A percentile compares a stretch with the other conserved stretches of the same genome.
Conservation (phyloP, 2,329 filamentous ascomycete species). For the Hypoxylon sp. region DNA sequence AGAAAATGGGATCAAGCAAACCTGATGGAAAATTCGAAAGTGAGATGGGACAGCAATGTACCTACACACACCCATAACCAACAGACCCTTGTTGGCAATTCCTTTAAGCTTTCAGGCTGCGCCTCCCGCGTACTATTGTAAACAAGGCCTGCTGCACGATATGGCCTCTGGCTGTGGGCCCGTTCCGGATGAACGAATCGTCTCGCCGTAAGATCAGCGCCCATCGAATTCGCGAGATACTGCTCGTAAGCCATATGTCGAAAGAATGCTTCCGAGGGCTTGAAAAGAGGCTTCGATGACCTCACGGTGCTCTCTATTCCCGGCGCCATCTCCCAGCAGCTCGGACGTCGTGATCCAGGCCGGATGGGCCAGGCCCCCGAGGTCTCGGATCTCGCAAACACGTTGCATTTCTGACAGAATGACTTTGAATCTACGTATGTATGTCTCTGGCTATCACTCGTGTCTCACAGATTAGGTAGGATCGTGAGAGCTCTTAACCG, state of each 20-base stretch:
- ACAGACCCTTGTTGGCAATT: slow-evolving; percentile 26
- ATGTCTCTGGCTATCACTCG: slow-evolving; percentile 41
- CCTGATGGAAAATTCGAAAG: slow-evolving; percentile 25
- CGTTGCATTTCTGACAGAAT: slow-evolving; percentile 46
- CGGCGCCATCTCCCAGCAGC: slow-evolving; percentile 42
- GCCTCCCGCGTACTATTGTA: slow-evolving; percentile 37
- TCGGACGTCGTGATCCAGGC: slow-evolving; percentile 39
- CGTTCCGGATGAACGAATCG: slow-evolving; percentile 39
- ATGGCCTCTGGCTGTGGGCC: slow-evolving; percentile 43
- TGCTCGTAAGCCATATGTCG: slow-evolving; percentile 22
- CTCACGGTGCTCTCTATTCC: slow-evolving; percentile 41
- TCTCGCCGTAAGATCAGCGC: slow-evolving; percentile 31
- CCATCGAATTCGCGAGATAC: slow-evolving; percentile 32
- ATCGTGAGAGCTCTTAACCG: slow-evolving; percentile 41
- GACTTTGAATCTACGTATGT: slow-evolving; percentile 36
- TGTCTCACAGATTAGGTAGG: slow-evolving; percentile 43
- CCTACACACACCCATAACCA: slow-evolving; percentile 23
- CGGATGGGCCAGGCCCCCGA: slow-evolving; percentile 31
- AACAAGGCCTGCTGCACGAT: slow-evolving; percentile 49
- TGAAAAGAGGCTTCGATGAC: slow-evolving; percentile 43
- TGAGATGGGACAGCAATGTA: slow-evolving; percentile 28
- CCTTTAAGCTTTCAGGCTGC: slow-evolving; percentile 33
- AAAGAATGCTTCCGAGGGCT: slow-evolving; percentile 38
- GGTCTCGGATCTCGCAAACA: slow-evolving; percentile 45
- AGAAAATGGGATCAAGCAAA: slow-evolving; percentile 27